These are phyloP conservation scores for Lasiodiplodia citricola DNA, from an alignment of 2,329 filamentous ascomycete genomes.

Conservation along the genomic window DNA sequence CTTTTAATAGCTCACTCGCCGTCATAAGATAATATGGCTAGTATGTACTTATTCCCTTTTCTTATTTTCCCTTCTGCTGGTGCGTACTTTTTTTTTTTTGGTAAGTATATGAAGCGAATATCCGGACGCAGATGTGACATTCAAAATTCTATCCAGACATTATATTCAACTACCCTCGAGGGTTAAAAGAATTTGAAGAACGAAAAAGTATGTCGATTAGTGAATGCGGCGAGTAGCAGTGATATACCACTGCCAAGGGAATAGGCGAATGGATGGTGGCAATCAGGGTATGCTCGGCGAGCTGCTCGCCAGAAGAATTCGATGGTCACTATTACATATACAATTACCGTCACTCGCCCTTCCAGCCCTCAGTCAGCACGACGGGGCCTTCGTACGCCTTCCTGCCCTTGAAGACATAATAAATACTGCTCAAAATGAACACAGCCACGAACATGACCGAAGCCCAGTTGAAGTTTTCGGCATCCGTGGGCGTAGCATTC, in stretches of 20 bases:
- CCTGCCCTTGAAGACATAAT: constrained; percentile 39
- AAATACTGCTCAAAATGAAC: constrained; percentile 34
- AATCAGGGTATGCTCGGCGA: too few species aligned
- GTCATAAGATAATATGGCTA: too few species aligned
- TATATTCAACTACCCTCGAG: background rate
- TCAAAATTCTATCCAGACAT: background rate
- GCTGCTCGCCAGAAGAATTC: too few species aligned
- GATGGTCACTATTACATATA: background rate
- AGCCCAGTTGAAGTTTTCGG: constrained; percentile 44
- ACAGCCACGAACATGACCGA: constrained; percentile 43
- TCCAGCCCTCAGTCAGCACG: constrained; percentile 27
- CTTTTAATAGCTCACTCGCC: background rate
- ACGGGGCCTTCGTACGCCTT: constrained; percentile 43
- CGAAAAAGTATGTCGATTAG: too few species aligned
- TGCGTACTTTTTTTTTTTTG: too few species aligned
- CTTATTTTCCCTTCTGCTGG: too few species aligned
- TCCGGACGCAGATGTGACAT: background rate
- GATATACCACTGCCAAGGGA: too few species aligned
- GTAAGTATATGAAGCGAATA: too few species aligned
- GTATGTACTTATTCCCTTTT: too few species aligned
- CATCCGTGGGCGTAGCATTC: constrained; percentile 26
- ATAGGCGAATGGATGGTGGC: too few species aligned
- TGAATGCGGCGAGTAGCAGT: too few species aligned
- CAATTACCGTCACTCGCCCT: constrained; percentile 13
- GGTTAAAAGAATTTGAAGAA: too few species aligned